Percentiles rank a stretch among this genome's conserved stretches.
Evolutionary conservation across 2,329 filamentous ascomycete genomes (phyloP).

Genomic region (Neonectria ditissima): DNA sequence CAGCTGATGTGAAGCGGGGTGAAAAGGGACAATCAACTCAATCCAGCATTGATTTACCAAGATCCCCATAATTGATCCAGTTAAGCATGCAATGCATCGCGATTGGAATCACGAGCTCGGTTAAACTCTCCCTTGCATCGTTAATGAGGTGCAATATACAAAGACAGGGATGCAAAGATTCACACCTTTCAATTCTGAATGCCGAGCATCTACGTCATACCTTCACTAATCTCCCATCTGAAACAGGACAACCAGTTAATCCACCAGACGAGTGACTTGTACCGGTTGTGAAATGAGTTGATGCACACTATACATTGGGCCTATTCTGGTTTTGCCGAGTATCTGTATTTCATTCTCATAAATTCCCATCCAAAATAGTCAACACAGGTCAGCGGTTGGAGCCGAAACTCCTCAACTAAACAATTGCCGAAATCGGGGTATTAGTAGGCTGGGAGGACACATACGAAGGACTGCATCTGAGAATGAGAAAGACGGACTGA

Average conservation of each 20-base stretch:
- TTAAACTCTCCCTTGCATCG: background rate
- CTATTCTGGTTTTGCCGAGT: too few relatives aligned
- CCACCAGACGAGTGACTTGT: too few relatives aligned
- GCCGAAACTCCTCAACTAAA: too few relatives aligned
- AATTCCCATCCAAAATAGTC: too few relatives aligned
- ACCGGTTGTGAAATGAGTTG: too few relatives aligned
- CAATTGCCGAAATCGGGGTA: too few relatives aligned
- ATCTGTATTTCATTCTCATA: too few relatives aligned
- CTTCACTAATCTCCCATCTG: background rate
- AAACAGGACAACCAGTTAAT: background rate
- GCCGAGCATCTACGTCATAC: background rate
- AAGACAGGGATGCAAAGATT: background rate
- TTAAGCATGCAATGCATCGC: background rate
- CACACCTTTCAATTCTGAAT: background rate
- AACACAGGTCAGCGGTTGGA: too few relatives aligned
- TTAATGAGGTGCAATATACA: background rate
- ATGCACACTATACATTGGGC: too few relatives aligned
- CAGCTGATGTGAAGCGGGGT: background rate
- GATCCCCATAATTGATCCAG: background rate
- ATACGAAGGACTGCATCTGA: too few relatives aligned
- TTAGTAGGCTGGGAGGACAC: too few relatives aligned
- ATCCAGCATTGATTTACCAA: background rate
- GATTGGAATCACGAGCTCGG: background rate
- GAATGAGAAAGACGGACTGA: too few relatives aligned
- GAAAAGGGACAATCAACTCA: background rate